Evolutionary conservation across 495 filamentous ascomycete species (phyloP).

Genomic region (Chaetomidium leptoderma): DNA sequence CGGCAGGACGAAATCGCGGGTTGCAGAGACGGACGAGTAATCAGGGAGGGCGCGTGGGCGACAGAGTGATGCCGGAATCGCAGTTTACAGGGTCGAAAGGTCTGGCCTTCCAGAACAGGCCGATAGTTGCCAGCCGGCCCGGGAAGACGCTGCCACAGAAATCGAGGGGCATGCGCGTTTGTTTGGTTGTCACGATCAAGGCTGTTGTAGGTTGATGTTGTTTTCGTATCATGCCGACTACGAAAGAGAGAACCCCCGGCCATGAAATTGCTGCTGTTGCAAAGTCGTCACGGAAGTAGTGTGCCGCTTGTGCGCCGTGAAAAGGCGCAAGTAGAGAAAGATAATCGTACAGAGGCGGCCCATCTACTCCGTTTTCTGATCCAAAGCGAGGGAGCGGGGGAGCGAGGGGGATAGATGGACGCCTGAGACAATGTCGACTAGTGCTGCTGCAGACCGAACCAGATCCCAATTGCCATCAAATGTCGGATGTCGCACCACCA

Average conservation of each 20-base stretch:
- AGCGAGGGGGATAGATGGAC: constrained; percentile 21
- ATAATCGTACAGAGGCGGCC: constrained; percentile 39
- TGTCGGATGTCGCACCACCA: constrained; percentile 34
- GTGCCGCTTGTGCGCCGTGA: constrained; percentile 29
- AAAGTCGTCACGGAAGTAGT: constrained; percentile 34
- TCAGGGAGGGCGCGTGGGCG: constrained; percentile 6
- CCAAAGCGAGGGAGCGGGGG: constrained; percentile 28
- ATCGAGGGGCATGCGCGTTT: constrained; percentile 5
- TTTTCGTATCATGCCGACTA: constrained; percentile 34
- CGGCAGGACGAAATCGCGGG: constrained; percentile 1
- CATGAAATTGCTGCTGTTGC: constrained; percentile 22
- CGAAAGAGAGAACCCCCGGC: constrained; percentile 31
- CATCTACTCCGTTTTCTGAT: constrained; percentile 33
- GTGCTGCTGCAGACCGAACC: constrained; percentile 34
- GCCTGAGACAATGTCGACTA: constrained; percentile 32
- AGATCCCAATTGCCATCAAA: constrained; percentile 28
- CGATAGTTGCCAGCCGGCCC: constrained; percentile 12
- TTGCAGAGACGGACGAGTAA: constrained; percentile 7
- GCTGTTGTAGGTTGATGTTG: constrained; percentile 27
- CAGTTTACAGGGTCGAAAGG: constrained; percentile 5
- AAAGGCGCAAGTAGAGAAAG: constrained; percentile 27
- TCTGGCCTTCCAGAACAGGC: constrained; percentile 8
- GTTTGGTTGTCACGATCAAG: constrained; percentile 25
- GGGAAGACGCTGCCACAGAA: constrained; percentile 6
- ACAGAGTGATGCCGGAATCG: too few species aligned